phyloP scores from a whole-genome alignment of 371 early-diverging fungal species.

The Mucor sp. region DNA sequence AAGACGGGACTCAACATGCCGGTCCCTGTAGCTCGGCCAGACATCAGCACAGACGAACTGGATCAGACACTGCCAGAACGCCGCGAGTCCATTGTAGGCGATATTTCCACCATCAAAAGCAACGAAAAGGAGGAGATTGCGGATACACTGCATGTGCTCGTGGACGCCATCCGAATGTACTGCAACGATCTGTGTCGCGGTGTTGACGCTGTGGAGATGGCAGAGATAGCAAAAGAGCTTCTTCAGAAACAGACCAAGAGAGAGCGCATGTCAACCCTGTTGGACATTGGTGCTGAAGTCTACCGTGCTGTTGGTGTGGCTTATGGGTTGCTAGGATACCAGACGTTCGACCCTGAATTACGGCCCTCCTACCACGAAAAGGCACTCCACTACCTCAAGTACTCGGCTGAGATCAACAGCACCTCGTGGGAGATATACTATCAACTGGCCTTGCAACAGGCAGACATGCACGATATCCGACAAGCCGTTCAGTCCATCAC shows the following conservation, averaged over 20 bases:
- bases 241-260: slow-evolving; percentile 22
- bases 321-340: slow-evolving; percentile 63
- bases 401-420: slow-evolving; percentile 54
- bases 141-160: slow-evolving; percentile 45
- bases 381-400: slow-evolving; percentile 63
- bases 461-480: slow-evolving; percentile 77
- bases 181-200: slow-evolving; percentile 49
- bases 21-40: slow-evolving; percentile 14
- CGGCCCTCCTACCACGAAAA: slow-evolving; percentile 69
- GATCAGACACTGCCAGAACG: neutral
- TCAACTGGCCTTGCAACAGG: slow-evolving; percentile 79
- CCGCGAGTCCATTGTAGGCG: neutral
- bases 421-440: slow-evolving; percentile 66
- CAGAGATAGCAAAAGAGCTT: slow-evolving; percentile 42
- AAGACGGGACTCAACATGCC: slow-evolving; percentile 25
- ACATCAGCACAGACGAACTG: slow-evolving; percentile 6
- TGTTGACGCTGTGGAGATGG: slow-evolving; percentile 51
- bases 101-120: slow-evolving; percentile 30
- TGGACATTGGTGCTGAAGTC: slow-evolving; percentile 36
- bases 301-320: slow-evolving; percentile 64
- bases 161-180: slow-evolving; percentile 52
- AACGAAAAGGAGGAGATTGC: slow-evolving; percentile 30
- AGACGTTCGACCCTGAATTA: slow-evolving; percentile 65
- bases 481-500: slow-evolving; percentile 69
- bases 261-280: neutral